Evolutionary conservation across 2,329 filamentous ascomycete species (phyloP).

Genomic region (Aureobasidium sp.): DNA sequence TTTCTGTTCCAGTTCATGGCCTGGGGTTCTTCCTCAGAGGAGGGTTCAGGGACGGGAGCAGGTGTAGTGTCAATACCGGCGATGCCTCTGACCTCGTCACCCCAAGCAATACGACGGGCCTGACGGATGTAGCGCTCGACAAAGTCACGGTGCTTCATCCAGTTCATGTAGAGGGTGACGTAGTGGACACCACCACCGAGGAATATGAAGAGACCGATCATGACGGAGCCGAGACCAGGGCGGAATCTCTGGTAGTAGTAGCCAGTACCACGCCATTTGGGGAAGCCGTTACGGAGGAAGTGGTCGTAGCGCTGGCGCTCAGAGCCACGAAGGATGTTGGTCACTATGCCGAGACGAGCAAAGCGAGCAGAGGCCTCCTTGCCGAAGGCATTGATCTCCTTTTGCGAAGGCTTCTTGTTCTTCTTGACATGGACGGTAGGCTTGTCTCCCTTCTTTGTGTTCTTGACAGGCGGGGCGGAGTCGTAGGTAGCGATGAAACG

Average conservation of each 20-base stretch:
- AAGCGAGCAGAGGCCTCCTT: constrained; percentile 79
- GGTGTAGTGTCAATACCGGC: constrained; percentile 51
- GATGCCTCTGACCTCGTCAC: constrained; percentile 64
- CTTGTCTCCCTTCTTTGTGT: constrained; percentile 36
- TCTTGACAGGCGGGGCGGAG: constrained; percentile 40
- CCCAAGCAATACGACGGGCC: constrained; percentile 82
- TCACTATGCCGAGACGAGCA: constrained; percentile 73
- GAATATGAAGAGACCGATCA: constrained; percentile 71
- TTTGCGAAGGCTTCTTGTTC: constrained; percentile 60
- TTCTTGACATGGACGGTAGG: constrained; percentile 56
- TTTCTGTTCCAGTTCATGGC: constrained; percentile 64
- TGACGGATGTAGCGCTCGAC: constrained; percentile 86
- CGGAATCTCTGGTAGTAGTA: constrained; percentile 97
- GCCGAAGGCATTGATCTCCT: constrained; percentile 67
- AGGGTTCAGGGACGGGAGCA: constrained; percentile 35
- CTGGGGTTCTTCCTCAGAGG: constrained; percentile 36
- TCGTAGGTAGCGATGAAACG: constrained; percentile 64
- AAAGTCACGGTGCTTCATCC: constrained; percentile 85
- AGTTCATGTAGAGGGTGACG: constrained; percentile 71
- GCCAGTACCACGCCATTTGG: constrained; percentile 90
- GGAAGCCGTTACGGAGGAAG: constrained; percentile 88
- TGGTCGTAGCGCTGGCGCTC: constrained; percentile 86
- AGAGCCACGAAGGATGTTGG: constrained; percentile 74
- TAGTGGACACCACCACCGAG: constrained; percentile 85
- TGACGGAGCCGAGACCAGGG: constrained; percentile 77